A percentile compares a stretch with the other conserved stretches of the same genome.
Evolutionary conservation across 306 rosid genomes (phyloP).

Genomic region (Pueraria montana): DNA sequence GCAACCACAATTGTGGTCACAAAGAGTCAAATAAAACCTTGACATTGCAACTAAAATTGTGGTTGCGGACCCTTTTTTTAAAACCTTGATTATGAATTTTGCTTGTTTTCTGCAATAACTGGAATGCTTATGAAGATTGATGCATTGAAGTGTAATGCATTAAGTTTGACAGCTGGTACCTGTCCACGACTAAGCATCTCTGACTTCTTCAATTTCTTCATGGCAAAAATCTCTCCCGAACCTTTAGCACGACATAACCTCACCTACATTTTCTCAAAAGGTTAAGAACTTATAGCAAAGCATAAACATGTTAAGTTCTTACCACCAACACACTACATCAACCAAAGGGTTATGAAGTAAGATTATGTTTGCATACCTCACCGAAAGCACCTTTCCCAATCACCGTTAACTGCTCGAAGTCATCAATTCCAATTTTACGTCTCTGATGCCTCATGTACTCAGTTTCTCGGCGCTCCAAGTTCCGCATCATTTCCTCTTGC

Average conservation of each 20-base stretch:
- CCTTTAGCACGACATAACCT: slow-evolving; percentile 85
- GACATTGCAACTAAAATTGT: not conserved
- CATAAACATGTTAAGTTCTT: not conserved
- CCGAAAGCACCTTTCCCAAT: slow-evolving; percentile 99
- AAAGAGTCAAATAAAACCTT: not conserved
- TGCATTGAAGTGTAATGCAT: slow-evolving; percentile 3
- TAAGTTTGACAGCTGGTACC: slow-evolving; percentile 58
- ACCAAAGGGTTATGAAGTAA: slow-evolving; percentile 7
- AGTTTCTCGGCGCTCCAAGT: slow-evolving; percentile 90
- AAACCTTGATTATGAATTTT: slow-evolving; percentile 1
- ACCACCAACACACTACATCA: not conserved
- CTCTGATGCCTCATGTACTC: slow-evolving; percentile 94
- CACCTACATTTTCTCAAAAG: slow-evolving; percentile 64
- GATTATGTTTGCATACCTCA: slow-evolving; percentile 69
- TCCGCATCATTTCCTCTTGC: slow-evolving; percentile 94
- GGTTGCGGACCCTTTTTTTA: not conserved
- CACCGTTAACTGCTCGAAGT: slow-evolving; percentile 90
- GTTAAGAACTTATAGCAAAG: not conserved
- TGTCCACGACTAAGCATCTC: slow-evolving; percentile 99
- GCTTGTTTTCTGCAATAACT: not conserved
- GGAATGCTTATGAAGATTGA: slow-evolving; percentile 14
- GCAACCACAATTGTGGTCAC: not conserved
- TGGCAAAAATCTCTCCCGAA: slow-evolving; percentile 90
- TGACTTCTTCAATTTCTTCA: slow-evolving; percentile 97
- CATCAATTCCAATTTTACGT: slow-evolving; percentile 95